phyloP scores from a whole-genome alignment of 192 early-diverging fungal genomes.

The Phycomyces nitens region DNA sequence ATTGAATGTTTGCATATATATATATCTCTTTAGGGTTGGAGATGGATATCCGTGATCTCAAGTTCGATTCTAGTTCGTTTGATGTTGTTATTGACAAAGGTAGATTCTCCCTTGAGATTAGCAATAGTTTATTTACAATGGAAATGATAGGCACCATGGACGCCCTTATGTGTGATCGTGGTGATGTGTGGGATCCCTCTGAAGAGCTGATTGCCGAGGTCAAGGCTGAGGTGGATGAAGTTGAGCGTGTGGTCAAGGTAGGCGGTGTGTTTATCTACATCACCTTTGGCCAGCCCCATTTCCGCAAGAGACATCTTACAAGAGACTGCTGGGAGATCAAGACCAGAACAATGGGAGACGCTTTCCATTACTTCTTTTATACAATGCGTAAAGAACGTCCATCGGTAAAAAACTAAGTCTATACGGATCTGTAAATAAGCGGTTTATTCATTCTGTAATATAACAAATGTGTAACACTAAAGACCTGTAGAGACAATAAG shows the following conservation, averaged over 20 bases:
- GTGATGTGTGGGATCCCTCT: constrained; percentile 86
- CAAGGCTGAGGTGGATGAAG: constrained; percentile 70
- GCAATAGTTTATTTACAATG: neutral
- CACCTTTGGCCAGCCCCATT: constrained; percentile 91
- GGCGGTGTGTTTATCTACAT: constrained; percentile 84
- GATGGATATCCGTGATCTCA: constrained; percentile 76
- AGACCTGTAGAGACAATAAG: too few relatives aligned
- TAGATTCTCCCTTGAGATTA: too few relatives aligned
- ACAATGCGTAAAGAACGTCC: constrained; percentile 48
- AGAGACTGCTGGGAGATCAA: constrained; percentile 63
- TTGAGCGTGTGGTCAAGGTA: constrained; percentile 66
- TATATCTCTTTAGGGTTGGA: constrained; percentile 45
- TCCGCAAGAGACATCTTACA: constrained; percentile 70
- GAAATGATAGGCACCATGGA: constrained; percentile 66
- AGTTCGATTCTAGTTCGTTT: constrained; percentile 57
- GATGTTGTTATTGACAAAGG: constrained; percentile 87
- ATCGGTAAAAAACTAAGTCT: too few relatives aligned
- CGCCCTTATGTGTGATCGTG: constrained; percentile 80
- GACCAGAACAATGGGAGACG: constrained; percentile 65
- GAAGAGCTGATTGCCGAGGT: constrained; percentile 65
- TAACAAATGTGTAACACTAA: too few relatives aligned
- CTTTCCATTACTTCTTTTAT: constrained; percentile 81
- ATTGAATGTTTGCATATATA: neutral
- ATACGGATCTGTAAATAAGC: too few relatives aligned
- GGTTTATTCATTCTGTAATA: too few relatives aligned